Evolutionary conservation across 2,329 filamentous ascomycete genomes (phyloP).

Genomic region (Sordariomycetes sp.): DNA sequence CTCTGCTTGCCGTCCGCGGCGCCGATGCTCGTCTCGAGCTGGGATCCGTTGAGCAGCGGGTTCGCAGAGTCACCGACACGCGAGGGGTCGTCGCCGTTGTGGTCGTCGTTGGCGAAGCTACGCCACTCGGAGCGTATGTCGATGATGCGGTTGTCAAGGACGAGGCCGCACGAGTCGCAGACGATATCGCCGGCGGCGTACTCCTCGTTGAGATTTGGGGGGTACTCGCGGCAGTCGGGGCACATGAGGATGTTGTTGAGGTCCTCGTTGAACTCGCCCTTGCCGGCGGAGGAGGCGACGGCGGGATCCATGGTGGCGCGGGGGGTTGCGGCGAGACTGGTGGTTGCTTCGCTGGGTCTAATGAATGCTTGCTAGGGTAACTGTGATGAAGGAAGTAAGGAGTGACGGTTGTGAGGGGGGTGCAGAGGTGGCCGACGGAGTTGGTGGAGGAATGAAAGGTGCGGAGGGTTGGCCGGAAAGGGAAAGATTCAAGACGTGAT

Average conservation of each 20-base stretch:
- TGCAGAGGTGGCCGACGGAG: not conserved
- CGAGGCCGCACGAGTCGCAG: constrained; percentile 81
- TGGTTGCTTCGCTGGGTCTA: not conserved
- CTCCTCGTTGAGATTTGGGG: constrained; percentile 89
- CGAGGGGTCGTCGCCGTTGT: constrained; percentile 89
- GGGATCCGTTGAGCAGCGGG: constrained; percentile 76
- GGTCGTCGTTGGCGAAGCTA: constrained; percentile 96
- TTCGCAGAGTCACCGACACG: constrained; percentile 95
- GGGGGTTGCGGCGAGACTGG: not conserved
- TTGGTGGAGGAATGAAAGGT: not conserved
- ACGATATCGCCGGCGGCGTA: constrained; percentile 88
- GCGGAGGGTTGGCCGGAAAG: not conserved
- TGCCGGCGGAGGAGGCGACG: constrained; percentile 14
- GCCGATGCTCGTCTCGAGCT: constrained; percentile 78
- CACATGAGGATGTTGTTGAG: constrained; percentile 78
- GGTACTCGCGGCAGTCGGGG: constrained; percentile 78
- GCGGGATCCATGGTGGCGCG: constrained; percentile 4
- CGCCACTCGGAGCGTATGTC: constrained; percentile 97
- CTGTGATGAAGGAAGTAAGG: not conserved
- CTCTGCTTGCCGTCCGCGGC: constrained; percentile 62
- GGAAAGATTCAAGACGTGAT: not conserved
- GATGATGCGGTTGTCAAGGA: constrained; percentile 81
- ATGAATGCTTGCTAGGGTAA: not conserved
- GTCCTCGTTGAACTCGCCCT: constrained; percentile 57
- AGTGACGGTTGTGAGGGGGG: not conserved